phyloP scores from a whole-genome alignment of 1,139 yeast genomes.

The Hyphopichia burtonii region DNA sequence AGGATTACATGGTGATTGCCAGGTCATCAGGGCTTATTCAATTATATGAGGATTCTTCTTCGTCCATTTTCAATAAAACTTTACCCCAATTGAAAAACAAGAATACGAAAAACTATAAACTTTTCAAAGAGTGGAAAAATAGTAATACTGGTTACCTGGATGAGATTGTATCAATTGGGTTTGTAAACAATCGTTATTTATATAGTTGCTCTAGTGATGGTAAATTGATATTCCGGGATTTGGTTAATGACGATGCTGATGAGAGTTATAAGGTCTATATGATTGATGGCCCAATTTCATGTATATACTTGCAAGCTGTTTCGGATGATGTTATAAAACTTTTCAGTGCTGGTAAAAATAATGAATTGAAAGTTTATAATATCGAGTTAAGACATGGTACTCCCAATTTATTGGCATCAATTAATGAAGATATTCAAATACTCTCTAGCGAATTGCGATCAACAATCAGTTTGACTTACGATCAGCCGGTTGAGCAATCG shows the following conservation, averaged over 20 bases:
- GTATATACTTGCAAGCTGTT: conserved; percentile 23
- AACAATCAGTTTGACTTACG: conserved; percentile 3
- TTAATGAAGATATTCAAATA: conserved; percentile 4
- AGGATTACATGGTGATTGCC: conserved; percentile 24
- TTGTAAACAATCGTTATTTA: conserved; percentile 30
- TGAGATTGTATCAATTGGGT: conserved; percentile 25
- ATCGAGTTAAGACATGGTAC: conserved; percentile 7
- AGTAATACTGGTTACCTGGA: conserved; percentile 18
- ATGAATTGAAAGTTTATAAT: conserved; percentile 37
- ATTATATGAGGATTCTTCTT: conserved; percentile 20
- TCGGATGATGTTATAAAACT: conserved; percentile 15
- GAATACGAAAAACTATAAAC: conserved; percentile 13
- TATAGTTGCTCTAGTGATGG: conserved; percentile 49
- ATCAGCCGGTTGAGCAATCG: neutral
- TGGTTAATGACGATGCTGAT: conserved; percentile 39
- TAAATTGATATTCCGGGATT: conserved; percentile 41
- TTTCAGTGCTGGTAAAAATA: conserved; percentile 48
- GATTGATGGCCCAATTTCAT: conserved; percentile 37
- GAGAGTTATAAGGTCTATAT: conserved; percentile 27
- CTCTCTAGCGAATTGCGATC: conserved; percentile 4
- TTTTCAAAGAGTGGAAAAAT: conserved; percentile 41
- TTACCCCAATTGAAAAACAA: conserved; percentile 1
- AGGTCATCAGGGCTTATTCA: conserved; percentile 32
- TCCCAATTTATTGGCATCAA: conserved; percentile 1
- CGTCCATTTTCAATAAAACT: neutral